Base-by-base conservation (phyloP, 768 basidiomycete genomes). In the Kwoniella bestiolae region DNA sequence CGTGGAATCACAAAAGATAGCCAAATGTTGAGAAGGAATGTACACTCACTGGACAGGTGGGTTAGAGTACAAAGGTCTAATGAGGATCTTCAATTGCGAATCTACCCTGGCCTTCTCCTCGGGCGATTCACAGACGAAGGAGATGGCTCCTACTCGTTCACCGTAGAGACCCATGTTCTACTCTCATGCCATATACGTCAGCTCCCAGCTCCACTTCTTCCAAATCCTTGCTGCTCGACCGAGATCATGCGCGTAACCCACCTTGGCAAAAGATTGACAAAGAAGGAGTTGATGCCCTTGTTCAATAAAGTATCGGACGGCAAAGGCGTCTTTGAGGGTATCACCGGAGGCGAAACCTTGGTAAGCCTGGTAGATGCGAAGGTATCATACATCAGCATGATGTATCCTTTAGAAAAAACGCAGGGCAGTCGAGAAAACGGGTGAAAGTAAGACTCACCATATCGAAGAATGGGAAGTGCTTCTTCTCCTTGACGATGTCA, bases 51-150 rank as follows among this genome's bases (percentile, higher is more conserved):
- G 79, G 41, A 78, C 65, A n/a, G 95, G 96, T 64, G 96, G 95
- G 86, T 97, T 99, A 58, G 95, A 98, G 84, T 97, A 97, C 88
- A 97, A 89, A 45, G 94, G 93, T 12, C 96, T 89, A 70, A 96
- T 89, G 67, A 98, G 83, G 67, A 98, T 96, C 85, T 95, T 94
- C 78, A 98, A 83, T 82, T 97, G 96, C 80, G 89, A 91, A 82
- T 94, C 91, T 45, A 97, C 88, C 52, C 92, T 89, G 82, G 88
- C 84, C 52, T 89, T 90, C 52, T 89, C 85, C 50, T 91, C 91
- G 73, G 84, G 80, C 67, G 83, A 82, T 41, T 84, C 80, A 8
- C 88, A 84, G 46, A 83, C 81, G 76, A 99, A 80, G 18, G 94
- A 95, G 84, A 99, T 94, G 4, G 91, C 90, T n/a, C 96, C 96